Conservation (phyloP, 345 rosid genomes). For the Sonneratia caseolaris region DNA sequence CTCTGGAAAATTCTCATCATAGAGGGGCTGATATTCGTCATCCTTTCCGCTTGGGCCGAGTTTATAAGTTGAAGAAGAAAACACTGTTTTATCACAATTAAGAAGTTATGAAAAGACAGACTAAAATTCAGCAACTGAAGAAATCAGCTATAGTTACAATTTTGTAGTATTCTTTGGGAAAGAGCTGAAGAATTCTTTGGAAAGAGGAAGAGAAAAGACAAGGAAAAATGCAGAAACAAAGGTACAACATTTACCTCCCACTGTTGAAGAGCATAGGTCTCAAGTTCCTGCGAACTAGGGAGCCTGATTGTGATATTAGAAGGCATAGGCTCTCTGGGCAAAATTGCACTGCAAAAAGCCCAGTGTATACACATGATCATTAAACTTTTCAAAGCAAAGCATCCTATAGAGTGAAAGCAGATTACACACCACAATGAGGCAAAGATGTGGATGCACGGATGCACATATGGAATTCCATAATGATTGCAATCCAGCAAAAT, state of each 20-base stretch:
- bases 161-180: neutral
- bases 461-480: neutral
- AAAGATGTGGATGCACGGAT: neutral
- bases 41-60: constrained; percentile 62
- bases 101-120: constrained; percentile 24
- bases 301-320: constrained; percentile 43
- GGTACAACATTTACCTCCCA: constrained; percentile 73
- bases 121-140: constrained; percentile 7
- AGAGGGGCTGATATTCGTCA: constrained; percentile 68
- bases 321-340: constrained; percentile 89
- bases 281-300: constrained; percentile 72
- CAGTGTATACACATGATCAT: constrained; percentile 4
- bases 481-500: neutral
- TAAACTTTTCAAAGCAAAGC: neutral
- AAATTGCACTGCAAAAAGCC: constrained; percentile 51
- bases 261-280: constrained; percentile 65
- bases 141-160: neutral
- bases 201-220: neutral
- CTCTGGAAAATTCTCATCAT: constrained; percentile 88
- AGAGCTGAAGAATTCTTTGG: neutral
- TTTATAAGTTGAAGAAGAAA: constrained; percentile 89
- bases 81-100: constrained; percentile 43
- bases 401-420: neutral
- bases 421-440: neutral
- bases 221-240: constrained; percentile 1